Evolutionary conservation across 352 stramenopile genomes (phyloP).

Genomic region (Aphanomyces cochlioides): DNA sequence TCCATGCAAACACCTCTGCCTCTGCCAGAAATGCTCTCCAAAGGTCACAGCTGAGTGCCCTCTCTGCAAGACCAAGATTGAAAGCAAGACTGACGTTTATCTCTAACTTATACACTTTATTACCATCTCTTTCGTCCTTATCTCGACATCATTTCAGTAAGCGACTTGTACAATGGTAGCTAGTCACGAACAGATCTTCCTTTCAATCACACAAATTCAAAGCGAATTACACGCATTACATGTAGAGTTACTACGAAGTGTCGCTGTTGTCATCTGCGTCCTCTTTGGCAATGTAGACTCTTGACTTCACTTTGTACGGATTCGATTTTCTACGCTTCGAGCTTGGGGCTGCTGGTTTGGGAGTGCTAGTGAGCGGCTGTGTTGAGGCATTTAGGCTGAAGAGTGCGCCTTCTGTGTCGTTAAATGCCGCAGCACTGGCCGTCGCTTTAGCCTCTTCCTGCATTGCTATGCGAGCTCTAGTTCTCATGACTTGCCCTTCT

Average conservation of each 20-base stretch:
- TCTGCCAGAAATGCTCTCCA: slow-evolving; percentile 66
- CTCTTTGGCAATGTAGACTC: background rate
- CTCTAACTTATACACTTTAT: slow-evolving; percentile 21
- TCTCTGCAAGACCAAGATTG: slow-evolving; percentile 75
- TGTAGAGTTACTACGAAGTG: background rate
- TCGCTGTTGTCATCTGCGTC: background rate
- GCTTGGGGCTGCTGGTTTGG: background rate
- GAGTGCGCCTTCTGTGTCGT: background rate
- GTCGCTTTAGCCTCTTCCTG: background rate
- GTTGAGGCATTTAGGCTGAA: background rate
- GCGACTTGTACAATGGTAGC: background rate
- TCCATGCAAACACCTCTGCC: slow-evolving; percentile 73
- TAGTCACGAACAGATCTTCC: background rate
- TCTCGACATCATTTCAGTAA: background rate
- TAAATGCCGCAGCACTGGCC: background rate
- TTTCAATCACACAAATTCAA: too few species aligned
- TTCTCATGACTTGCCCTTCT: background rate
- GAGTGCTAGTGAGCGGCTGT: background rate
- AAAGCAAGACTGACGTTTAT: slow-evolving; percentile 35
- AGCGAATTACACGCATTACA: background rate
- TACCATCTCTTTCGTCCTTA: background rate
- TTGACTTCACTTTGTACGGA: background rate
- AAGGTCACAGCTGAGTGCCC: slow-evolving; percentile 73
- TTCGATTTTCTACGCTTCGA: background rate
- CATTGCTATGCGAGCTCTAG: background rate